These are phyloP conservation scores for Phytophthora boehmeriae DNA, from an alignment of 352 stramenopile genomes.

Conservation along the genomic window DNA sequence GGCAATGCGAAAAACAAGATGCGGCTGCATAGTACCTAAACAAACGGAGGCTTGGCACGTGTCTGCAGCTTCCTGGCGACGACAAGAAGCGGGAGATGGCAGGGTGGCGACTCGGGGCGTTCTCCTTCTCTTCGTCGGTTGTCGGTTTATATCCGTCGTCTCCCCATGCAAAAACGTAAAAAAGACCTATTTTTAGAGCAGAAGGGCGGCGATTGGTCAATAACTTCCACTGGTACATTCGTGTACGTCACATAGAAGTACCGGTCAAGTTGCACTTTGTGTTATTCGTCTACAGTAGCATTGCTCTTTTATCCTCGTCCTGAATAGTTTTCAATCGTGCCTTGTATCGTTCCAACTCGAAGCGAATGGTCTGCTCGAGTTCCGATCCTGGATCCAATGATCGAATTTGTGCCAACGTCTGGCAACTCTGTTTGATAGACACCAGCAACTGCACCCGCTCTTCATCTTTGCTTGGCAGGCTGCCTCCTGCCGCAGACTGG, in stretches of 20 bases:
- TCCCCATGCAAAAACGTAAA: constrained; percentile 37
- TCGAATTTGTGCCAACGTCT: constrained; percentile 16
- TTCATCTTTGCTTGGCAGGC: not conserved
- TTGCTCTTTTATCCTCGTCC: constrained; percentile 2
- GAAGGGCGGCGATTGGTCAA: constrained; percentile 1
- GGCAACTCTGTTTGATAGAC: constrained; percentile 16
- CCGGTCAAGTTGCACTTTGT: not conserved
- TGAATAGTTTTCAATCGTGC: constrained; percentile 25
- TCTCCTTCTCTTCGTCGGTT: constrained; percentile 38
- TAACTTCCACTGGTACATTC: not conserved
- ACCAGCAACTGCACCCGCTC: constrained; percentile 16
- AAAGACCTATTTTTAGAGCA: constrained; percentile 25
- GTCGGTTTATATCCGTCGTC: constrained; percentile 40
- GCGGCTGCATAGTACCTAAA: constrained; percentile 27
- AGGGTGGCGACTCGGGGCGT: constrained; percentile 18
- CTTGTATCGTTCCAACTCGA: constrained; percentile 22
- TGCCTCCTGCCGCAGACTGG: not conserved
- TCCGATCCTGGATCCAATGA: constrained; percentile 10
- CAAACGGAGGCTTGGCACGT: constrained; percentile 7
- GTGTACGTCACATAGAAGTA: not conserved
- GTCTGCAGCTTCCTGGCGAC: constrained; percentile 22
- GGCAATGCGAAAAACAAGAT: not conserved
- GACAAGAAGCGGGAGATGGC: constrained; percentile 24
- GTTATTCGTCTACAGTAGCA: no score
- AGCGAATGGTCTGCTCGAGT: constrained; percentile 13